These are phyloP conservation scores for Porcisia hertigi DNA, from an alignment of 208 protist species.

Conservation along the genomic window DNA sequence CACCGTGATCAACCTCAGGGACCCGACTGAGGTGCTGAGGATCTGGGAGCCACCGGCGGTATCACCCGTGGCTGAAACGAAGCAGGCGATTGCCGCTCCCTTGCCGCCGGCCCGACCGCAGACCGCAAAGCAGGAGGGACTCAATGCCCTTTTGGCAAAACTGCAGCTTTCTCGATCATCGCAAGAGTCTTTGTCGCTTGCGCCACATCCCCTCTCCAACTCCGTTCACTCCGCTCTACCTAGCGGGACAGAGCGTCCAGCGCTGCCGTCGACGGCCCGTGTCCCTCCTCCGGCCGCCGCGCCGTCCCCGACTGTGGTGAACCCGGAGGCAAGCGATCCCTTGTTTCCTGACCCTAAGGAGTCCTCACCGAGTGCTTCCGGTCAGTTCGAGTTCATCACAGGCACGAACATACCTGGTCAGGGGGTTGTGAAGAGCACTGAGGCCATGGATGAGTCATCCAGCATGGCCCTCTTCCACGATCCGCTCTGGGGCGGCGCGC, in stretches of 20 bases:
- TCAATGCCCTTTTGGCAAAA: slow-evolving; percentile 44
- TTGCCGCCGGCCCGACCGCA: slow-evolving; percentile 14
- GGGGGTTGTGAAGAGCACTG: slow-evolving; percentile 26
- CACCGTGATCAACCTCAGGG: slow-evolving; percentile 73
- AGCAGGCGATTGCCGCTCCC: background rate
- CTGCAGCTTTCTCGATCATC: slow-evolving; percentile 28
- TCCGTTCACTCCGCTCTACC: background rate
- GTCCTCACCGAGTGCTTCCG: slow-evolving; percentile 16
- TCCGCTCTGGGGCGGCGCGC: slow-evolving; percentile 61
- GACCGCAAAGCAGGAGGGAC: slow-evolving; percentile 23
- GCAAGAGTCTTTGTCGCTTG: slow-evolving; percentile 1
- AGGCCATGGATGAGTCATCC: slow-evolving; percentile 14
- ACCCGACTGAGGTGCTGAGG: slow-evolving; percentile 43
- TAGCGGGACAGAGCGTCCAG: background rate
- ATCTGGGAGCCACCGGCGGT: slow-evolving; percentile 2
- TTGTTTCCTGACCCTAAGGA: slow-evolving; percentile 25
- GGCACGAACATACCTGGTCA: slow-evolving; percentile 74
- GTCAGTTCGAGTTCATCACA: slow-evolving; percentile 65
- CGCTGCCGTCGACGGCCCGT: background rate
- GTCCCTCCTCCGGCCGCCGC: background rate
- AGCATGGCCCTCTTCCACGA: slow-evolving; percentile 79
- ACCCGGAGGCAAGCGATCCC: slow-evolving; percentile 13
- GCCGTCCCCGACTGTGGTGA: background rate
- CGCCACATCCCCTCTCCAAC: background rate
- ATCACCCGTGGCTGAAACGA: slow-evolving; percentile 3